Percentiles rank a stretch among this genome's conserved stretches.
These are phyloP conservation scores for Xylariaceae sp. DNA, from an alignment of 2,329 filamentous ascomycete species.

Conservation along the genomic window DNA sequence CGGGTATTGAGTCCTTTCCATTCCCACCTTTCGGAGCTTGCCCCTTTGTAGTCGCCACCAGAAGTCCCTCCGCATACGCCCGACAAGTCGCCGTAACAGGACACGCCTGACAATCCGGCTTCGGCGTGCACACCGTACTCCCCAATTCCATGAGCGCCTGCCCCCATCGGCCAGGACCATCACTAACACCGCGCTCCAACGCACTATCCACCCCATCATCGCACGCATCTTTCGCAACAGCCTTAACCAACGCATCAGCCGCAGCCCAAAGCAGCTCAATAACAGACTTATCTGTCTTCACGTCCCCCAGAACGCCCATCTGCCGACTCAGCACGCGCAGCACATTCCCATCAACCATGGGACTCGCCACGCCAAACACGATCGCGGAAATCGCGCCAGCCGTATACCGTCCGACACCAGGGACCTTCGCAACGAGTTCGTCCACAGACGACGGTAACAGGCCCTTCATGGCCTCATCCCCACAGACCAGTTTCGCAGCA, in stretches of 20 bases:
- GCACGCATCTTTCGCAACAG: slow-evolving; percentile 40
- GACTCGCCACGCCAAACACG: slow-evolving; percentile 53
- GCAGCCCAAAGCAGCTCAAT: slow-evolving; percentile 54
- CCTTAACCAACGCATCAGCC: slow-evolving; percentile 50
- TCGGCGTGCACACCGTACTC: slow-evolving; percentile 56
- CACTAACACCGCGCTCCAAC: slow-evolving; percentile 33
- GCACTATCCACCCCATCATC: slow-evolving; percentile 15
- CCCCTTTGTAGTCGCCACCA: slow-evolving; percentile 27
- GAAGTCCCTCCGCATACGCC: slow-evolving; percentile 44
- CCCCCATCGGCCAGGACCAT: slow-evolving; percentile 55
- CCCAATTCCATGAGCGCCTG: slow-evolving; percentile 63
- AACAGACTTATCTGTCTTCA: slow-evolving; percentile 49
- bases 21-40: slow-evolving; percentile 9
- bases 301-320: slow-evolving; percentile 51
- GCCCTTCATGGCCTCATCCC: slow-evolving; percentile 38
- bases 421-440: slow-evolving; percentile 46
- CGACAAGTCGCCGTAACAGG: slow-evolving; percentile 49
- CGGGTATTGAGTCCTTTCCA: slow-evolving; percentile 19
- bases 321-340: slow-evolving; percentile 56
- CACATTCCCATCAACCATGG: slow-evolving; percentile 62
- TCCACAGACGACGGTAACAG: slow-evolving; percentile 44
- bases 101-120: slow-evolving; percentile 50
- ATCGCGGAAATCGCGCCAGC: slow-evolving; percentile 59
- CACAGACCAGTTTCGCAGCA: slow-evolving; percentile 48
- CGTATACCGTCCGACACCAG: slow-evolving; percentile 58